A percentile compares a stretch with the other conserved stretches of the same genome.
These are phyloP conservation scores for Ophiocordyceps robertsii DNA, from an alignment of 2,329 filamentous ascomycete species.

Conservation along the genomic window DNA sequence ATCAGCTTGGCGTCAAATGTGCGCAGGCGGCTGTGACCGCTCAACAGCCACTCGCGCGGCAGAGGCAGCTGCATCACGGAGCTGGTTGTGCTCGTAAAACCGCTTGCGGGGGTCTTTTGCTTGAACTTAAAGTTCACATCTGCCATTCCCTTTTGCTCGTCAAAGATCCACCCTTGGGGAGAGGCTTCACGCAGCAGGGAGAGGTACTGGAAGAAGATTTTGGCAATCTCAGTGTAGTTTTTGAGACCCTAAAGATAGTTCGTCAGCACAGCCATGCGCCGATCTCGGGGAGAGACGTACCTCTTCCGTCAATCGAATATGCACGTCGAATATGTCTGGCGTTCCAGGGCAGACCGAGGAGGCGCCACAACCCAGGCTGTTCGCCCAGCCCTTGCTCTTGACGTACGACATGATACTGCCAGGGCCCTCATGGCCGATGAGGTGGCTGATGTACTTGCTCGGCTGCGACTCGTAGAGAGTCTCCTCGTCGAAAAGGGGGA, in stretches of 20 bases:
- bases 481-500: slow-evolving; percentile 79
- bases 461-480: slow-evolving; percentile 67
- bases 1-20: slow-evolving; percentile 74
- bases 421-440: slow-evolving; percentile 86
- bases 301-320: slow-evolving; percentile 71
- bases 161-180: slow-evolving; percentile 85
- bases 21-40: slow-evolving; percentile 60
- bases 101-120: slow-evolving; percentile 80
- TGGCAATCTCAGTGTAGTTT: slow-evolving; percentile 69
- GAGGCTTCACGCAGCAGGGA: slow-evolving; percentile 67
- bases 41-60: slow-evolving; percentile 77
- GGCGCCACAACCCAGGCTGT: slow-evolving; percentile 64
- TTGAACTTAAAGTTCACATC: slow-evolving; percentile 93
- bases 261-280: not conserved
- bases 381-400: slow-evolving; percentile 84
- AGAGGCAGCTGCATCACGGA: slow-evolving; percentile 85
- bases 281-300: slow-evolving; percentile 23
- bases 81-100: slow-evolving; percentile 76
- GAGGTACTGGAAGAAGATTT: slow-evolving; percentile 83
- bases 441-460: slow-evolving; percentile 72
- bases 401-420: slow-evolving; percentile 84
- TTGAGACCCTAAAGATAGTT: slow-evolving; percentile 42
- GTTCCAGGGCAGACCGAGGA: slow-evolving; percentile 64
- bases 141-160: slow-evolving; percentile 79
- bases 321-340: slow-evolving; percentile 66